Percentiles rank a stretch among this genome's conserved stretches.
These are phyloP conservation scores for Fomitopsis serialis DNA, from an alignment of 768 basidiomycete species.

Conservation along the genomic window DNA sequence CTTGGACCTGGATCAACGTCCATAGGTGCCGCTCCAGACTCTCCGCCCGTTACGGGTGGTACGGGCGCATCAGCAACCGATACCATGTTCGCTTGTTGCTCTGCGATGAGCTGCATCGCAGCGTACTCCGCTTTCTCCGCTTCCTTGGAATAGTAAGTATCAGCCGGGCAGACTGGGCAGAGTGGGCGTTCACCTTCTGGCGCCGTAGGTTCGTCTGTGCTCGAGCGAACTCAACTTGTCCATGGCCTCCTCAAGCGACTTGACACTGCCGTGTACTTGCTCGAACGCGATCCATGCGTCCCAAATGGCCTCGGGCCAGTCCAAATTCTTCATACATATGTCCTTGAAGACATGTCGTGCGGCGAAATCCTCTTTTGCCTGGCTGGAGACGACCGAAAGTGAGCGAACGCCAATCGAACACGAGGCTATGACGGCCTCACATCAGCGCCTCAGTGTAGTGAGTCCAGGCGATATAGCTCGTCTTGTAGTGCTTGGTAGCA, in stretches of 20 bases:
- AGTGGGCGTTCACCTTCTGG: constrained; percentile 47
- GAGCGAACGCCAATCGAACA: not conserved
- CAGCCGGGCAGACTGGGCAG: not conserved
- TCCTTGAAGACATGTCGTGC: constrained; percentile 66
- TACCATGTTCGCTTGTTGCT: constrained; percentile 32
- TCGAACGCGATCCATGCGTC: constrained; percentile 90
- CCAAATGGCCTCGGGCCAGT: constrained; percentile 96
- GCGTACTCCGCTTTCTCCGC: constrained; percentile 54
- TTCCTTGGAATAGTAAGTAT: constrained; percentile 37
- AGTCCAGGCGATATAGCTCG: constrained; percentile 72
- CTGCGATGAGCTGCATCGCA: constrained; percentile 40
- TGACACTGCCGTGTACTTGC: constrained; percentile 69
- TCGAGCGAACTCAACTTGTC: constrained; percentile 64
- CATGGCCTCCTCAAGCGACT: constrained; percentile 56
- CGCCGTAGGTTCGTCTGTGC: constrained; percentile 56
- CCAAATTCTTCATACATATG: constrained; percentile 66
- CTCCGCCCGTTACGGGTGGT: constrained; percentile 7
- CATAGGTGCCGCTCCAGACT: constrained; percentile 28
- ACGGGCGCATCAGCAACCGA: constrained; percentile 25
- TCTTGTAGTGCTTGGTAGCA: constrained; percentile 61
- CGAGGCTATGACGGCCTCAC: constrained; percentile 35
- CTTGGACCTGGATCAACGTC: constrained; percentile 34
- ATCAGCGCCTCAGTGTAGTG: constrained; percentile 68
- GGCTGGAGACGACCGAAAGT: too few relatives aligned
- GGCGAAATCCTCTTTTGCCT: constrained; percentile 47